Conservation (phyloP, 441 rosid species). For the Geranium incanum region DNA sequence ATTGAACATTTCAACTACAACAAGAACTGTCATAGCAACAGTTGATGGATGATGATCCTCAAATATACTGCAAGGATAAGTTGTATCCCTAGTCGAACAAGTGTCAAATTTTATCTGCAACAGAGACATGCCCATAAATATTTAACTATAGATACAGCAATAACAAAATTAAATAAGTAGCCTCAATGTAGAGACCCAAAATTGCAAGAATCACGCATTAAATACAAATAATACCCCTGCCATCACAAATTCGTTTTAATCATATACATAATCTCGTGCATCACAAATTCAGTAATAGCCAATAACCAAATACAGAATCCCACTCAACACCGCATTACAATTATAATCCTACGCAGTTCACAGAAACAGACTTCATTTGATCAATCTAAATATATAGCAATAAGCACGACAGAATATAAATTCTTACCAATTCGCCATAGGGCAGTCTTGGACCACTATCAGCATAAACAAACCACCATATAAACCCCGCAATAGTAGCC, state of each 20-base stretch:
- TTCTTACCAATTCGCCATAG: conserved; percentile 75
- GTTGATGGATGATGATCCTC: conserved; percentile 96
- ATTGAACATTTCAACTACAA: conserved; percentile 98
- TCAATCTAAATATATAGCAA: conserved; percentile 12
- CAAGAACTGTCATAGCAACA: conserved; percentile 95
- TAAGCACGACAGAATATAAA: conserved; percentile 12
- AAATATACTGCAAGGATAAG: conserved; percentile 86
- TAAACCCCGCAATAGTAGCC: conserved; percentile 94
- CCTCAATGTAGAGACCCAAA: not conserved
- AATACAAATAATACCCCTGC: conserved; percentile 1
- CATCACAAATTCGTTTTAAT: not conserved
- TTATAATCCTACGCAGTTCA: not conserved
- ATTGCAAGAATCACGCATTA: not conserved
- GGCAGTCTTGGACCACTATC: conserved; percentile 83
- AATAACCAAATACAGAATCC: not conserved
- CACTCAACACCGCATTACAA: not conserved
- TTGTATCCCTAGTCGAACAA: conserved; percentile 73
- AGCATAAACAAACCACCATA: conserved; percentile 95
- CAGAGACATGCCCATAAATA: not conserved
- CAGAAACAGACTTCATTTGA: conserved; percentile 6
- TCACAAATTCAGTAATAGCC: not conserved
- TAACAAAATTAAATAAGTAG: not conserved
- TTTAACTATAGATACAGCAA: not conserved
- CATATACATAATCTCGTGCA: not conserved
- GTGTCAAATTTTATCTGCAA: conserved; percentile 90